Conservation (phyloP, 805 yeast genomes). For the Candida incommunis region DNA sequence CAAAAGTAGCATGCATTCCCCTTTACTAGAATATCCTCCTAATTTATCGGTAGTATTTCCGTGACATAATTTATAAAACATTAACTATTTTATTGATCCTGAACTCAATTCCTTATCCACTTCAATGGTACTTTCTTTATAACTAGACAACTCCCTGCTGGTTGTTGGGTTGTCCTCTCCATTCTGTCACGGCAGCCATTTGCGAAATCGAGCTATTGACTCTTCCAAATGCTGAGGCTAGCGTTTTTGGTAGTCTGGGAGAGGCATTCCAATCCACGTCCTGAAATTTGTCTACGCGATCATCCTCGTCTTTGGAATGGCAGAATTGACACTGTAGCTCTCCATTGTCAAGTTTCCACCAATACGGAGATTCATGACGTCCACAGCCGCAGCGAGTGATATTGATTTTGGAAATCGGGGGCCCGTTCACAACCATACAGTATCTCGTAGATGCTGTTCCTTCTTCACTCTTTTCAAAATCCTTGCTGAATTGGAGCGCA, state of each 20-base stretch:
- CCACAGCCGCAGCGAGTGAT: background rate
- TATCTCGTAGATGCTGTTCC: background rate
- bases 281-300: background rate
- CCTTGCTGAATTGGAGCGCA: background rate
- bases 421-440: background rate
- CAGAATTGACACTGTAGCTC: background rate
- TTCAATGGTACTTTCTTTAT: background rate
- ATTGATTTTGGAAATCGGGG: background rate
- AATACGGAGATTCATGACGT: background rate
- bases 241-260: background rate
- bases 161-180: constrained; percentile 1
- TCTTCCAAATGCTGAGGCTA: background rate
- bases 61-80: too few relatives aligned
- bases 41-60: too few relatives aligned
- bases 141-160: background rate
- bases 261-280: background rate
- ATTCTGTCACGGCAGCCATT: background rate
- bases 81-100: too few relatives aligned
- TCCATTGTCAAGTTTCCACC: background rate
- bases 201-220: background rate
- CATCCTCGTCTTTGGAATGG: background rate
- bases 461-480: background rate
- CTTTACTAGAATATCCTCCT: too few relatives aligned
- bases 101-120: too few relatives aligned
- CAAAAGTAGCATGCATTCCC: background rate